Evolutionary conservation across 495 filamentous ascomycete genomes (phyloP), one percentile per base, ranked within the genome.

Genomic region (Astrothelium subdiscretum): DNA sequence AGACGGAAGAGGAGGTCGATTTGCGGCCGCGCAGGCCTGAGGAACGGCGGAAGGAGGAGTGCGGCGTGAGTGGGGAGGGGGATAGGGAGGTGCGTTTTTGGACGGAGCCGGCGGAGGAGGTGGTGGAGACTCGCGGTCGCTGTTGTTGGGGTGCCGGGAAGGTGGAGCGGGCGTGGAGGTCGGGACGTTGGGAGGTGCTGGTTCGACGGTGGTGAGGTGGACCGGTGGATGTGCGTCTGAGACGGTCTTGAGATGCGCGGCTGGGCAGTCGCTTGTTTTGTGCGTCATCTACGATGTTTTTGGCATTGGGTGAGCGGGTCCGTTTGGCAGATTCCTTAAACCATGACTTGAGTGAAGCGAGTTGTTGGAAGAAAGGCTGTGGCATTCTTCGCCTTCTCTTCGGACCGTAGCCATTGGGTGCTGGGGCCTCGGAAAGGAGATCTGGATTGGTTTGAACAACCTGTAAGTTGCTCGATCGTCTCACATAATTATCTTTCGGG

Each of bases 1-100:
- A 96, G 24, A 98, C 84, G 11, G 94, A 97, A 2, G 91, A 96
- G 4, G 92, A 97, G 2, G 94, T 97, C 2, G 92, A 97, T 72
- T 96, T 97, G 63, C 94, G 83, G 32, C 94, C 95, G 43, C 92
- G 85, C 22, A 97, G 80, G 44, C 88, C 90, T 26, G 85, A 85
- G 48, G 82, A 78, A 26, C 88, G 88, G 32, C 92, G 83, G 66
- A 92, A 87, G 2, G 89, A 91, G 26, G 88, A 87, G 38, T 89
- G 85, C 1, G 94, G 91, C 3, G 92, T 97, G 48, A 97, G 74
- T 0, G 95, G 94, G 10, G 86, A 85, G 1, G 94, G 94, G 0
- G 95, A 97, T 13, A 95, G 76, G 2, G 94, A 97, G 66, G 89
- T 87, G 2, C 92, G 86, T 73, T 90, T 87, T 2, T 82, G 80